Conservation (phyloP, 2,329 filamentous ascomycete genomes). For the Chlorencoelia australis region DNA sequence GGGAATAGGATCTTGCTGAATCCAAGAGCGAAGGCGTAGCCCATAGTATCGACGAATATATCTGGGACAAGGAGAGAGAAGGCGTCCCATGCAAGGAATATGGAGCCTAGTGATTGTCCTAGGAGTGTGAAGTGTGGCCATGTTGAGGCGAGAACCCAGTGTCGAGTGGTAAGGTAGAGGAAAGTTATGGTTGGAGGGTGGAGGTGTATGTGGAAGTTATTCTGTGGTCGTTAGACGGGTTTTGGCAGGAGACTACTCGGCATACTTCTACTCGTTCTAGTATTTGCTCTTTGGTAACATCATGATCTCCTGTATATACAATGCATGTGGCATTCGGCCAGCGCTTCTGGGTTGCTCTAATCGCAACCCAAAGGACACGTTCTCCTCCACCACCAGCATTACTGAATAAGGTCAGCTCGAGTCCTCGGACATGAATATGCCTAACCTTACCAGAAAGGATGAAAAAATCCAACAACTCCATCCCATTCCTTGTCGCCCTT, state of each 20-base stretch:
- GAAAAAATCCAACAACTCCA: conserved; percentile 90
- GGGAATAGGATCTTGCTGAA: conserved; percentile 76
- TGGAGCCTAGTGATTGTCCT: conserved; percentile 84
- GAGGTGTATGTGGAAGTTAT: conserved; percentile 85
- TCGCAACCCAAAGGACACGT: conserved; percentile 90
- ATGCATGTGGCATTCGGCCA: conserved; percentile 85
- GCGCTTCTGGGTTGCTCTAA: conserved; percentile 77
- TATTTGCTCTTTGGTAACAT: conserved; percentile 71
- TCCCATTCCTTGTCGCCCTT: conserved; percentile 54
- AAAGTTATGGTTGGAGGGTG: conserved; percentile 76
- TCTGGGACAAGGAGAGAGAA: conserved; percentile 88
- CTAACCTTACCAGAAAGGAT: conserved; percentile 73
- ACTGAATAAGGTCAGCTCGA: conserved; percentile 34
- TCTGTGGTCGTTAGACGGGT: conserved; percentile 33
- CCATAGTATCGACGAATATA: conserved; percentile 96
- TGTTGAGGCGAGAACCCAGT: conserved; percentile 75
- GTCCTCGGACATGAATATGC: background rate
- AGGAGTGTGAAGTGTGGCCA: conserved; percentile 90
- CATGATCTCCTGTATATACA: conserved; percentile 93
- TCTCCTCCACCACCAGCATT: conserved; percentile 96
- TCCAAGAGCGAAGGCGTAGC: conserved; percentile 84
- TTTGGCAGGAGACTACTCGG: background rate
- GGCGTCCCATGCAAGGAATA: conserved; percentile 83
- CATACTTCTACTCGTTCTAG: conserved; percentile 63
- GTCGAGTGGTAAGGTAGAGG: conserved; percentile 79